Conservation (phyloP, 257 asterid genomes). For the Primulina huaijiensis region DNA sequence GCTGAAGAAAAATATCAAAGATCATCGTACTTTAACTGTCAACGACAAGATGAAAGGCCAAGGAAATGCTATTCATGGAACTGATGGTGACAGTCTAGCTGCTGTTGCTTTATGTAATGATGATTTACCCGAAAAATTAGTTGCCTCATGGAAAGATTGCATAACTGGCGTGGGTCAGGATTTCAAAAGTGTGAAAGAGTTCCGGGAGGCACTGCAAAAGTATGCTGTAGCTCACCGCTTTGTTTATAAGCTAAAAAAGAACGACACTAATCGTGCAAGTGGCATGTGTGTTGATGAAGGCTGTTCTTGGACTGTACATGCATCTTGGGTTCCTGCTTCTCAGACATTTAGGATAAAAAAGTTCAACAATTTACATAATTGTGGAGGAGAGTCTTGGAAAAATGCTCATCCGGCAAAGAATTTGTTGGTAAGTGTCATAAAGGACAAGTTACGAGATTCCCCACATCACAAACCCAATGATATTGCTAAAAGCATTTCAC, state of each 20-base stretch:
- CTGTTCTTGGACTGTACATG: constrained; percentile 87
- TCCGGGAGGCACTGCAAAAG: constrained; percentile 75
- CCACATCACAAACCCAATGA: constrained; percentile 80
- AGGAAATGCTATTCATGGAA: constrained; percentile 36
- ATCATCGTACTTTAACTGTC: constrained; percentile 25
- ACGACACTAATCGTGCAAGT: constrained; percentile 70
- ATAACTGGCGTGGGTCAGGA: constrained; percentile 80
- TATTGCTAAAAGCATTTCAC: constrained; percentile 70
- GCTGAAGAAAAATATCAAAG: constrained; percentile 34
- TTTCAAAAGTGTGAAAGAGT: constrained; percentile 73
- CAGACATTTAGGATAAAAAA: constrained; percentile 65
- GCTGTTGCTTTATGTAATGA: constrained; percentile 41
- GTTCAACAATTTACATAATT: constrained; percentile 62
- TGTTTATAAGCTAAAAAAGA: constrained; percentile 68
- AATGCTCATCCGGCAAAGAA: constrained; percentile 76
- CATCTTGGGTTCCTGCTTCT: constrained; percentile 71
- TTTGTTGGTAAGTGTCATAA: constrained; percentile 75
- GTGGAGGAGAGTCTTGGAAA: constrained; percentile 82
- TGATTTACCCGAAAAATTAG: constrained; percentile 71
- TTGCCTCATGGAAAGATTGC: constrained; percentile 74
- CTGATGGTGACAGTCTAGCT: constrained; percentile 40
- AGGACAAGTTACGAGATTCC: constrained; percentile 65
- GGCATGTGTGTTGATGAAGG: constrained; percentile 75
- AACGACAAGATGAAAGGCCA: constrained; percentile 34
- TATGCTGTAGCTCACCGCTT: constrained; percentile 80